Evolutionary conservation across 2,329 filamentous ascomycete genomes (phyloP), one percentile per base, ranked within the genome.

Genomic region (Alternaria consortialis): DNA sequence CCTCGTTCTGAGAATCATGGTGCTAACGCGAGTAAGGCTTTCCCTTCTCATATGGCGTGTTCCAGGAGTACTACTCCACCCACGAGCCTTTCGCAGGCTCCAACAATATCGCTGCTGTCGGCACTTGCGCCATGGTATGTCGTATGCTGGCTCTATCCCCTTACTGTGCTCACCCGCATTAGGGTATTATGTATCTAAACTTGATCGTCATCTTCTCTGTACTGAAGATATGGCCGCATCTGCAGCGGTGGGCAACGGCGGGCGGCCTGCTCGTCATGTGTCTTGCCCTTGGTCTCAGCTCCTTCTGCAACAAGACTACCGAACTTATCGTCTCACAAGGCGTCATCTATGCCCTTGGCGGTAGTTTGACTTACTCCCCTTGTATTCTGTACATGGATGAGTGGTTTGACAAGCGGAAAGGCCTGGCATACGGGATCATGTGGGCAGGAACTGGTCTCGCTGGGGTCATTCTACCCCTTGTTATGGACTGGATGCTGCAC

Each of bases 21-120:
- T 4, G n/a, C 32, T 53, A 36, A 50, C 37, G 27, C 7, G 23
- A 17, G 2, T 6, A 37, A 90, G 88, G 89, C 5, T 90, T 91
- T 60, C 86, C 88, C 0, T 88, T 89, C 57, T 84, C 87, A 0
- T 92, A 88, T 72, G 90, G 90, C 40, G 83, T 92, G 23, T 91
- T 92, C 71, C 88, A 91, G 65, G 84, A 88, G 53, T 89, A 90
- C 75, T 92, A 92, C 74, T 84, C 81, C 36, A 84, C 81, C 2
- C 82, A 88, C 62, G 82, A 82, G 4, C 85, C 86, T 1, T 91
- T 91, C 56, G 77, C 79, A 6, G 83, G 82, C 2, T 82, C 72
- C 17, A 71, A 83, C 0, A 80, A 82, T 23, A 86, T 91, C 51
- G 84, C 88, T 32, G 80, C 88, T 20, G 87, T 92, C 54, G 90